Evolutionary conservation across 75 land plant genomes (phyloP), one percentile per base, ranked within the genome.

Genomic region (Adiantum capillusveneris): DNA sequence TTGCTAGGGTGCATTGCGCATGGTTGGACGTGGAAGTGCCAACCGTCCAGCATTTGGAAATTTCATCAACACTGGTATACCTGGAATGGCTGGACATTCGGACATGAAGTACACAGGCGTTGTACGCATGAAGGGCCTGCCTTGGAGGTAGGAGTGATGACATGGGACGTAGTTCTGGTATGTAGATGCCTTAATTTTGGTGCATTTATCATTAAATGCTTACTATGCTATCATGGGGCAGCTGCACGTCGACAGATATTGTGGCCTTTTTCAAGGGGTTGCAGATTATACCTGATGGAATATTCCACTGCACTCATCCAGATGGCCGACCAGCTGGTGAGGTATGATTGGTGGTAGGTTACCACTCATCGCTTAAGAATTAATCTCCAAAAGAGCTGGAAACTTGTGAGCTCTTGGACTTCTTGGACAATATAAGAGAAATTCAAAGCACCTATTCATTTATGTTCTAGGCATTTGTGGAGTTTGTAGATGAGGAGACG

Each of bases 251-350:
- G 28, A 71, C 71, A 6, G 76, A 73, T 62, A 73, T 73, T 51
- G 58, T 68, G 22, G 76, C 76, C 17, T 73, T 73, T 46, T 73
- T 67, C 44, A 73, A 67, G 42, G 76, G 76, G 25, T 59, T 73
- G 76, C 59, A 73, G 58, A 61, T 73, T 61, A 64, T 64, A 2
- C 65, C 76, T 53, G 76, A 73, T 67, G 76, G 76, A 25, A 67
- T 73, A 42, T 73, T 73, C 46, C 52, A 66, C 3, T 73, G 76
- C 41, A 73, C 71, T 31, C 76, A 73, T 62, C 58, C 65, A 19
- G 76, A 73, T 52, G 76, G 76, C n/a, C 64, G 76, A n/a, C 76
- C 76, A 53, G 56, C 64, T 42, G 76, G 76, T 14, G 76, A 73
- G 57, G 76, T 73, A 53, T 24, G 3, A 12, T 53, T 9, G 11